These are phyloP conservation scores for Plectosphaerella cucumerina DNA, from an alignment of 2,329 filamentous ascomycete genomes.

Conservation along the genomic window DNA sequence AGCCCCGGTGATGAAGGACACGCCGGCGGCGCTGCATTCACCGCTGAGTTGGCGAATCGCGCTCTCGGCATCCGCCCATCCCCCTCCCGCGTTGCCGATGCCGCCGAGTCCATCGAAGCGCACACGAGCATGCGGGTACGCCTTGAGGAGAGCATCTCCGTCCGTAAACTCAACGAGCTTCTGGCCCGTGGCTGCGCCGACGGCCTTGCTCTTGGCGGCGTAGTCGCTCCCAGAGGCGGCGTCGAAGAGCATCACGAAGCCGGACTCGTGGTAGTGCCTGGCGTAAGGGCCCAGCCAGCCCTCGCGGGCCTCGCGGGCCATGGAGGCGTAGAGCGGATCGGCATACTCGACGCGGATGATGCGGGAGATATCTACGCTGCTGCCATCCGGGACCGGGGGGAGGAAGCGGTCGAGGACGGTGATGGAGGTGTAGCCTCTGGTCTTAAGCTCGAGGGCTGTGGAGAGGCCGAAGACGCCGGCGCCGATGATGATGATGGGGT, in stretches of 20 bases:
- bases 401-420: constrained; percentile 29
- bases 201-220: constrained; percentile 13
- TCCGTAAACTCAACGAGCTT: constrained; percentile 1
- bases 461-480: constrained; percentile 25
- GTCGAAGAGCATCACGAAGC: constrained; percentile 24
- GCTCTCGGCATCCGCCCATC: constrained; percentile 26
- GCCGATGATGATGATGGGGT: constrained; percentile 21
- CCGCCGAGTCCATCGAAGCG: constrained; percentile 7
- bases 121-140: constrained; percentile 6
- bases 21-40: constrained; percentile 21
- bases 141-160: constrained; percentile 4
- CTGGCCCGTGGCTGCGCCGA: constrained; percentile 9
- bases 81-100: constrained; percentile 19
- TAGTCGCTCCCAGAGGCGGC: no score
- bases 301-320: constrained; percentile 28
- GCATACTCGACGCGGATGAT: constrained; percentile 56
- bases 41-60: constrained; percentile 19
- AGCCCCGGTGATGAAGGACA: constrained; percentile 24
- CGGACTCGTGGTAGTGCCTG: constrained; percentile 23
- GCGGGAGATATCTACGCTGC: constrained; percentile 36
- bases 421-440: constrained; percentile 25
- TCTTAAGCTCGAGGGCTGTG: constrained; percentile 19
- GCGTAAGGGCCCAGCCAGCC: constrained; percentile 20
- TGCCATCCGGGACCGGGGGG: constrained; percentile 30
- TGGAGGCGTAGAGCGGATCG: constrained; percentile 54